These are phyloP conservation scores for Ustanciosporium gigantosporum DNA, from an alignment of 1,284 basidiomycete genomes.

Conservation along the genomic window DNA sequence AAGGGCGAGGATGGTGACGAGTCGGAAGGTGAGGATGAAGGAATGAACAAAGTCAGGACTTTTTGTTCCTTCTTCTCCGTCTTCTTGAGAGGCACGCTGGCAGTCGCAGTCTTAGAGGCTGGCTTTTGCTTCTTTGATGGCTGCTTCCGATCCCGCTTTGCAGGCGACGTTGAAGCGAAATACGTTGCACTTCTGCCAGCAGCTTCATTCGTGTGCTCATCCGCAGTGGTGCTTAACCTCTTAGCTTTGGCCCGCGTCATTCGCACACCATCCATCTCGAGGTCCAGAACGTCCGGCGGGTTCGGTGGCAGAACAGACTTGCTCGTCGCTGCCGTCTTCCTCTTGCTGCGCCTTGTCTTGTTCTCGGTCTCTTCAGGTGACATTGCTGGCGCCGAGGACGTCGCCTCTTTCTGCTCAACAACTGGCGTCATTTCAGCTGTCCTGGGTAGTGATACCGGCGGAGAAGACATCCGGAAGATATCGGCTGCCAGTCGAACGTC, in stretches of 20 bases:
- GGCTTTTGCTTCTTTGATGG: no score
- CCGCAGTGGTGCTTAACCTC: no score
- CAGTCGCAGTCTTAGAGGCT: background rate
- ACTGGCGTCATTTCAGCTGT: no score
- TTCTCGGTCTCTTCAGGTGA: background rate
- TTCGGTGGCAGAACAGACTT: no score
- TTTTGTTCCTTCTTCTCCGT: slow-evolving; percentile 11
- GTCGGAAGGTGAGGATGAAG: slow-evolving; percentile 3
- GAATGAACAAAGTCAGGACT: slow-evolving; percentile 5
- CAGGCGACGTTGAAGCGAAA: background rate
- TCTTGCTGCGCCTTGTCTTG: background rate
- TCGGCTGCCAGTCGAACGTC: slow-evolving; percentile 19
- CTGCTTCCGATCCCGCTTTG: no score
- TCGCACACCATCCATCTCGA: no score
- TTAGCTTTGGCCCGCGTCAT: no score
- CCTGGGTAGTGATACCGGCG: background rate
- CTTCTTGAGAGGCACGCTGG: slow-evolving; percentile 7
- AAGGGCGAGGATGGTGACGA: background rate
- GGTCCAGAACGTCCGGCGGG: no score
- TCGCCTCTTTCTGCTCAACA: no score
- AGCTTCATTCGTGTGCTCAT: no score
- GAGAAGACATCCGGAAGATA: slow-evolving; percentile 25
- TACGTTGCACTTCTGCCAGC: no score
- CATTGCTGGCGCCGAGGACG: no score
- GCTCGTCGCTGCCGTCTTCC: background rate